Evolutionary conservation across 345 rosid species (phyloP).

Genomic region (Geranium brycei): DNA sequence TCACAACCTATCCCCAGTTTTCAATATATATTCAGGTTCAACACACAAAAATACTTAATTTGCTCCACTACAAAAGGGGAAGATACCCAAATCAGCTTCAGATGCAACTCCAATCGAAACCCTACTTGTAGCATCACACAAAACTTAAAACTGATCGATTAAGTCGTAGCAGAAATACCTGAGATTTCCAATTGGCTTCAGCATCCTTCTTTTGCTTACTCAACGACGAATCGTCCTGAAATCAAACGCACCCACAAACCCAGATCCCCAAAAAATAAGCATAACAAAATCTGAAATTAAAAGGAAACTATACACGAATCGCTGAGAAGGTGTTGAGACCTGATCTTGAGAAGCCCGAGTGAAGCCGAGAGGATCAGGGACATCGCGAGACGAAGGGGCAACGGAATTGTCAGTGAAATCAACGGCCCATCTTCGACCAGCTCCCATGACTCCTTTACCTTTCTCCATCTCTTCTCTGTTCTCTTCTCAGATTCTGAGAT

Average conservation of each 20-base stretch:
- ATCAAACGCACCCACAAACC: not conserved
- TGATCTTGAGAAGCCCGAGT: conserved; percentile 78
- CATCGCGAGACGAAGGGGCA: conserved; percentile 71
- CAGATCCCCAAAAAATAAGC: not conserved
- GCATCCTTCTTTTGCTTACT: conserved; percentile 95
- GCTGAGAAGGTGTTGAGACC: conserved; percentile 19
- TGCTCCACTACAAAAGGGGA: not conserved
- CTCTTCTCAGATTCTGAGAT: not conserved
- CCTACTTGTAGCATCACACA: not conserved
- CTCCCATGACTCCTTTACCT: conserved; percentile 91
- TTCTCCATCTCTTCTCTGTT: conserved; percentile 50
- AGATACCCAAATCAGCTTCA: not conserved
- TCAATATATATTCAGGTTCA: no score
- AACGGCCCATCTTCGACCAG: conserved; percentile 95
- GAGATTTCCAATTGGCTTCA: conserved; percentile 91
- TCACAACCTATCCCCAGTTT: no score
- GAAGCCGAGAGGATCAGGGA: conserved; percentile 91
- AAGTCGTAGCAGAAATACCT: conserved; percentile 30
- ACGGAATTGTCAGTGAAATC: conserved; percentile 83
- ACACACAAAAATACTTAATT: not conserved
- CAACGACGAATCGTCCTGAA: conserved; percentile 71
- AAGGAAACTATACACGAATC: not conserved
- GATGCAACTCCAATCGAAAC: not conserved
- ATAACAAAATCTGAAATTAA: not conserved
- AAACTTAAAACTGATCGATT: not conserved